Conservation (phyloP, 2,329 filamentous ascomycete species). For the Bipolaris oryzae region DNA sequence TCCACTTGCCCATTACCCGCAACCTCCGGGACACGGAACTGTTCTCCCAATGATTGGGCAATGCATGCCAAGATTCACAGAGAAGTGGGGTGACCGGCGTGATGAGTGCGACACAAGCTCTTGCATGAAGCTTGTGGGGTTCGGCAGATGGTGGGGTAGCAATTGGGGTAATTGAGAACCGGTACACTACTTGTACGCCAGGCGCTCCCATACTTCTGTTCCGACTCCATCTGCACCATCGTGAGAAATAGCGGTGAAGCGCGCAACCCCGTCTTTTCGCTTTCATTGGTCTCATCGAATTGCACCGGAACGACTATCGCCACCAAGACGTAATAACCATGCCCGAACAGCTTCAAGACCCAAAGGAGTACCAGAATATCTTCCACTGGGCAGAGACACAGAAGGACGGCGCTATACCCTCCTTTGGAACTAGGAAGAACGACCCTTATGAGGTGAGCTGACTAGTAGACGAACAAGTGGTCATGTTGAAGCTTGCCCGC, state of each 20-base stretch:
- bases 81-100: constrained; percentile 3
- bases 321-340: constrained; percentile 20
- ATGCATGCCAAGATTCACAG: not conserved
- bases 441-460: constrained; percentile 58
- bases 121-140: constrained; percentile 19
- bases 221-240: not conserved
- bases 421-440: constrained; percentile 60
- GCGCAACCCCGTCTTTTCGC: not conserved
- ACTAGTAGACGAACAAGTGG: not conserved
- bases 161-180: constrained; percentile 4
- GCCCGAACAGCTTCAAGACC: constrained; percentile 38
- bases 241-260: not conserved
- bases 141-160: constrained; percentile 9
- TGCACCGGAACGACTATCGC: not conserved
- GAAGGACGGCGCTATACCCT: constrained; percentile 61
- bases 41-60: constrained; percentile 1
- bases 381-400: constrained; percentile 65
- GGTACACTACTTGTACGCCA: constrained; percentile 13
- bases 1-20: not conserved
- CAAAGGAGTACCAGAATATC: constrained; percentile 47
- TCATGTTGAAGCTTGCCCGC: not conserved
- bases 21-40: not conserved
- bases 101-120: not conserved
- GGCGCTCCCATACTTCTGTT: not conserved
- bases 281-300: constrained; percentile 1